Evolutionary conservation across 768 basidiomycete species (phyloP).

Genomic region (Suillus subalutaceus): DNA sequence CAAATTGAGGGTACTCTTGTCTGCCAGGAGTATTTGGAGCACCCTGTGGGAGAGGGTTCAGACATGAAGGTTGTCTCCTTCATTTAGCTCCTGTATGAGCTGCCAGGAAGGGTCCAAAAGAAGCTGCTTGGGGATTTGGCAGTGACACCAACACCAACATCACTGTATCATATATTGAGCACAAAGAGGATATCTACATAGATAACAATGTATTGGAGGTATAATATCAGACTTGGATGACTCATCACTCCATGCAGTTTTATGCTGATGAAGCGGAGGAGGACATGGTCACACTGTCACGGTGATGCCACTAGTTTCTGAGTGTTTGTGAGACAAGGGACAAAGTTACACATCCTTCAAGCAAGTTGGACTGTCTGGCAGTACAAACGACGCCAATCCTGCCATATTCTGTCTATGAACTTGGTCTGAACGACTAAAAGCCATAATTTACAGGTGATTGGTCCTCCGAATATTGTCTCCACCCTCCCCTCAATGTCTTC

Average conservation of each 20-base stretch:
- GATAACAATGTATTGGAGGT: background rate
- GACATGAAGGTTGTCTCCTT: slow-evolving; percentile 93
- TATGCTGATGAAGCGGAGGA: background rate
- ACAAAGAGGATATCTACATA: background rate
- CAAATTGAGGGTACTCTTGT: slow-evolving; percentile 71
- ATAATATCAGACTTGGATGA: slow-evolving; percentile 10
- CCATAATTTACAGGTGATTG: background rate
- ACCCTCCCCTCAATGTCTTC: slow-evolving; percentile 22
- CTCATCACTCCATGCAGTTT: background rate
- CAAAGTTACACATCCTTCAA: slow-evolving; percentile 5
- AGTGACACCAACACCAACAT: slow-evolving; percentile 94
- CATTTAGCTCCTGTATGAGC: slow-evolving; percentile 81
- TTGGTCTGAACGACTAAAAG: slow-evolving; percentile 8
- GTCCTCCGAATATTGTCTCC: slow-evolving; percentile 10
- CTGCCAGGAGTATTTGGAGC: slow-evolving; percentile 92
- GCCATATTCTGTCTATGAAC: slow-evolving; percentile 13
- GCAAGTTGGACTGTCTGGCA: background rate
- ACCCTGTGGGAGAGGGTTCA: slow-evolving; percentile 90
- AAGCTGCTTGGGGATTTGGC: slow-evolving; percentile 84
- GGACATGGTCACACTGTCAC: slow-evolving; percentile 21
- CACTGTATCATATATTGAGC: slow-evolving; percentile 54
- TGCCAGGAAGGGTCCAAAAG: slow-evolving; percentile 53
- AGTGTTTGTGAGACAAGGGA: slow-evolving; percentile 9
- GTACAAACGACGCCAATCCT: slow-evolving; percentile 15
- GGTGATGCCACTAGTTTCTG: slow-evolving; percentile 21